phyloP scores from a whole-genome alignment of 352 stramenopile species.

The Phytophthora litchii region DNA sequence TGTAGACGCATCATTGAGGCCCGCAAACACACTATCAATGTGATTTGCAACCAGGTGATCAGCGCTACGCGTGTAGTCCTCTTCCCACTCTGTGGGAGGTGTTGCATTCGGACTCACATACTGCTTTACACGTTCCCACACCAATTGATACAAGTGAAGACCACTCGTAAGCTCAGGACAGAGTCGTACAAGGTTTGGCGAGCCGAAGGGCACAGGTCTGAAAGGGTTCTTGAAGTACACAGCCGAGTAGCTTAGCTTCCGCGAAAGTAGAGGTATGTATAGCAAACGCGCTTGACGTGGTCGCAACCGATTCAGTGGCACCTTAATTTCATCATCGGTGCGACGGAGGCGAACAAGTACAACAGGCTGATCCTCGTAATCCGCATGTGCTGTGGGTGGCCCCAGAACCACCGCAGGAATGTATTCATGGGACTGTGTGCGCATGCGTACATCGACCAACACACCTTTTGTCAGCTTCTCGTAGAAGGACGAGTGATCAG shows the following conservation, averaged over 20 bases:
- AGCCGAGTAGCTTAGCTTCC: conserved; percentile 87
- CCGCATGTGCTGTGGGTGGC: conserved; percentile 24
- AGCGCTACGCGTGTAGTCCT: conserved; percentile 30
- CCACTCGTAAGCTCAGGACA: conserved; percentile 85
- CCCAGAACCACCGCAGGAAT: conserved; percentile 72
- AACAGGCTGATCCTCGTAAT: conserved; percentile 53
- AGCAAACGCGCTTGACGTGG: conserved; percentile 73
- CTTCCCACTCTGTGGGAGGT: conserved; percentile 47
- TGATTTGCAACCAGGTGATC: conserved; percentile 59
- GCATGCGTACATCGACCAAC: conserved; percentile 76
- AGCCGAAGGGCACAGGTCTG: conserved; percentile 82
- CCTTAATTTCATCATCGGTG: conserved; percentile 76
- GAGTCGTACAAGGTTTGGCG: conserved; percentile 86
- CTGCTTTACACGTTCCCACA: conserved; percentile 85
- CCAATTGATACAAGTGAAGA: conserved; percentile 78
- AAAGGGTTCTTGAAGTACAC: conserved; percentile 92
- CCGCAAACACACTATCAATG: conserved; percentile 86
- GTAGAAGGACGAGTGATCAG: conserved; percentile 57
- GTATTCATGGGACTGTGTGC: conserved; percentile 75
- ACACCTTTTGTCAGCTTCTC: conserved; percentile 61
- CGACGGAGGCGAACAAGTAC: conserved; percentile 70
- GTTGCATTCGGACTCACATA: conserved; percentile 58
- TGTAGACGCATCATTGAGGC: conserved; percentile 39
- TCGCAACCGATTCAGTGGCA: conserved; percentile 67
- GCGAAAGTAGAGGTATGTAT: conserved; percentile 81